These are phyloP conservation scores for Fragaria ananassa DNA, from an alignment of 306 rosid species.

Conservation along the genomic window DNA sequence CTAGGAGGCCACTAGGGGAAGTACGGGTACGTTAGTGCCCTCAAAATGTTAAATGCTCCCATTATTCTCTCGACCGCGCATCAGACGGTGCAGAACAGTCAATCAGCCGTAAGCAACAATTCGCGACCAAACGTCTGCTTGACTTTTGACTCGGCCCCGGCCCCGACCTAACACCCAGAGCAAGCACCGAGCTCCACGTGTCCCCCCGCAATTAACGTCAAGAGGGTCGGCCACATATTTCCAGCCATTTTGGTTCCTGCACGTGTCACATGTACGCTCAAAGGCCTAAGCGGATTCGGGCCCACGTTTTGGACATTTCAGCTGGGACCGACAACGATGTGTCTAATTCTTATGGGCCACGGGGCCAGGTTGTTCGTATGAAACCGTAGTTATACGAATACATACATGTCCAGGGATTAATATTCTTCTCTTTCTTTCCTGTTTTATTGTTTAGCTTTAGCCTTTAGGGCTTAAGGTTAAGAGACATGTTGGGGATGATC, in stretches of 20 bases:
- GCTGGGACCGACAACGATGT: background rate
- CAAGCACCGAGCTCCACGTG: background rate
- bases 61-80: background rate
- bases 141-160: background rate
- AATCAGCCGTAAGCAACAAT: background rate
- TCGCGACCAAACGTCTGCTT: background rate
- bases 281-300: background rate
- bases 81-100: slow-evolving; percentile 2
- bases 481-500: background rate
- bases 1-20: background rate
- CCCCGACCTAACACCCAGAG: background rate
- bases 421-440: background rate
- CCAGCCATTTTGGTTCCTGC: background rate
- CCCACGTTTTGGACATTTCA: background rate
- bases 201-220: background rate
- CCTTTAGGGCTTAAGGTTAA: background rate
- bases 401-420: background rate
- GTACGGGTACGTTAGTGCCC: background rate
- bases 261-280: background rate
- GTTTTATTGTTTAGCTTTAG: background rate
- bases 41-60: background rate
- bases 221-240: background rate
- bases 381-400: background rate
- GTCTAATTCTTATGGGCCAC: background rate
- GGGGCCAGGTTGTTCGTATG: background rate